Conservation (phyloP, 306 rosid genomes). For the Prinsepia uniflora region DNA sequence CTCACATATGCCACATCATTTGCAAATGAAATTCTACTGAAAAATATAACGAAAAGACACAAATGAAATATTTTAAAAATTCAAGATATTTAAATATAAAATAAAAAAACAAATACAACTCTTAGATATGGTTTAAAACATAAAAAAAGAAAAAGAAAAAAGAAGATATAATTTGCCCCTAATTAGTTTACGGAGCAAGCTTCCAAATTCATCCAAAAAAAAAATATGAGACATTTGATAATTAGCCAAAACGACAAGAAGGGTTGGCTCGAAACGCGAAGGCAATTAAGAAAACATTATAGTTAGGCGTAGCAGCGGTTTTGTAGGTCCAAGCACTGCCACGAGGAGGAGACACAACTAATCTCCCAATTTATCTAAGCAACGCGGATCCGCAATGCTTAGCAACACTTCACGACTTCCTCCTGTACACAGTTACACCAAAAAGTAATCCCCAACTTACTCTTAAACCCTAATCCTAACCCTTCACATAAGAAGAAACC, state of each 20-base stretch:
- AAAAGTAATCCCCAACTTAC: not conserved
- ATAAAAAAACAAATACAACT: too few relatives aligned
- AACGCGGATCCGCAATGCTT: not conserved
- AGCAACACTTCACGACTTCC: constrained; percentile 34
- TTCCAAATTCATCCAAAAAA: too few relatives aligned
- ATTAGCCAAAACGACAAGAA: not conserved
- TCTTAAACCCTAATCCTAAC: too few relatives aligned
- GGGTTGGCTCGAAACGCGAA: not conserved
- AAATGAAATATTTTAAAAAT: too few relatives aligned
- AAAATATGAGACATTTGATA: not conserved
- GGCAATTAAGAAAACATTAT: not conserved
- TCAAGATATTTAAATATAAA: too few relatives aligned
- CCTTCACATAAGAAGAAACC: not conserved
- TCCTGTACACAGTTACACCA: not conserved
- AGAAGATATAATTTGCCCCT: too few relatives aligned
- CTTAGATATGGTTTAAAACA: too few relatives aligned
- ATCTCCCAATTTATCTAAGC: constrained; percentile 14
- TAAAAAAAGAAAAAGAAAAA: too few relatives aligned
- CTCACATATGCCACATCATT: too few relatives aligned
- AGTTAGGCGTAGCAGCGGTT: constrained; percentile 8
- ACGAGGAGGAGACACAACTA: constrained; percentile 45
- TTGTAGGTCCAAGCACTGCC: constrained; percentile 28
- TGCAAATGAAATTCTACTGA: too few relatives aligned
- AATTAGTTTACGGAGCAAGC: too few relatives aligned
- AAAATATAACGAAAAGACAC: too few relatives aligned